Conservation (phyloP, 345 rosid species). For the Citrus glauca region DNA sequence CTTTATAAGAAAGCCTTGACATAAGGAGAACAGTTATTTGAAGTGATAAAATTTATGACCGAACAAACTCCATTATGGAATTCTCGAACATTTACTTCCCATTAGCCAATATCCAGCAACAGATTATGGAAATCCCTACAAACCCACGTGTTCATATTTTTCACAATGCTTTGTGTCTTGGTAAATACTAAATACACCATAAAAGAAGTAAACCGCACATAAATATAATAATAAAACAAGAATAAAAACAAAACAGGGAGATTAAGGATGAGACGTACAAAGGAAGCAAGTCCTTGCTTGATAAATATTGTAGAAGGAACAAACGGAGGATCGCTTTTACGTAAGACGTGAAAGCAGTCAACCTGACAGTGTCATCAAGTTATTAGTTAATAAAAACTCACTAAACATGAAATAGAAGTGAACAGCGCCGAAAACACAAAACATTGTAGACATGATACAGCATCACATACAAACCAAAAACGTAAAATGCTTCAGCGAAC, state of each 20-base stretch:
- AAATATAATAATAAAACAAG: slow-evolving; percentile 5
- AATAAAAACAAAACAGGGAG: slow-evolving; percentile 4
- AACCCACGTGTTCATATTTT: background rate
- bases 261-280: slow-evolving; percentile 48
- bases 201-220: background rate
- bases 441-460: background rate
- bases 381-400: background rate
- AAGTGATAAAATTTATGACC: background rate
- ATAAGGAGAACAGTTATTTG: background rate
- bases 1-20: background rate
- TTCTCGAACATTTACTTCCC: background rate
- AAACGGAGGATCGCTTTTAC: slow-evolving; percentile 93
- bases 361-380: slow-evolving; percentile 48
- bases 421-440: background rate
- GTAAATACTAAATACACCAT: slow-evolving; percentile 5
- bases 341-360: slow-evolving; percentile 96
- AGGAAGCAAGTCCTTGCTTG: slow-evolving; percentile 91
- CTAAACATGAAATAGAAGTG: background rate
- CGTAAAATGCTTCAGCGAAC: background rate
- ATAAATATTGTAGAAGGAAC: slow-evolving; percentile 72
- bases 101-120: background rate
- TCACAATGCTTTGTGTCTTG: background rate
- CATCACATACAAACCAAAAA: background rate
- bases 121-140: background rate
- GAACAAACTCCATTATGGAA: background rate